These are phyloP conservation scores for Kalaharituber pfeilii DNA, from an alignment of 2,329 filamentous ascomycete species.

Conservation along the genomic window DNA sequence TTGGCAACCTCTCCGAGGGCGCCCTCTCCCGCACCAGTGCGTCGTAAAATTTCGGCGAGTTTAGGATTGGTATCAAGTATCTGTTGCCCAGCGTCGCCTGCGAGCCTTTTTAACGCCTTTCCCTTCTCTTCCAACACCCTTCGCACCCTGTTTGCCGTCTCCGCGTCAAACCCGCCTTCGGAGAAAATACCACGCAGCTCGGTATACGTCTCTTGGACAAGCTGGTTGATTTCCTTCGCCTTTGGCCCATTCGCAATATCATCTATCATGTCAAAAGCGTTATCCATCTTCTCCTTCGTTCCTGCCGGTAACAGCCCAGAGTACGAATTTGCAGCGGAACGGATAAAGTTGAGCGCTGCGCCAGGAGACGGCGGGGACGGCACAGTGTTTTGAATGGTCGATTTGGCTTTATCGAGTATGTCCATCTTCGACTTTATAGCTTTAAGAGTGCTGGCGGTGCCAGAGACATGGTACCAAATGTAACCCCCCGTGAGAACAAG, in stretches of 20 bases:
- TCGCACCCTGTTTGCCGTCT: slow-evolving; percentile 44
- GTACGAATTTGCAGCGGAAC: slow-evolving; percentile 31
- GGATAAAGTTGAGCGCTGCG: background rate
- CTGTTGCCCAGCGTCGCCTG: slow-evolving; percentile 44
- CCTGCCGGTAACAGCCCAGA: slow-evolving; percentile 54
- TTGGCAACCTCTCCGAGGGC: slow-evolving; percentile 51
- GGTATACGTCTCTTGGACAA: slow-evolving; percentile 49
- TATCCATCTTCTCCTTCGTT: slow-evolving; percentile 44
- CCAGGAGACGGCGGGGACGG: background rate
- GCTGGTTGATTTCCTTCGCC: slow-evolving; percentile 49
- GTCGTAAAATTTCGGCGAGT: slow-evolving; percentile 52
- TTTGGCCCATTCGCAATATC: slow-evolving; percentile 39
- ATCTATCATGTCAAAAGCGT: slow-evolving; percentile 53
- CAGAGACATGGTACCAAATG: slow-evolving; percentile 6
- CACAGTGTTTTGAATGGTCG: background rate
- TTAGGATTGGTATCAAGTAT: slow-evolving; percentile 57
- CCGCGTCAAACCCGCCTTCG: slow-evolving; percentile 42
- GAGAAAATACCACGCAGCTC: slow-evolving; percentile 39
- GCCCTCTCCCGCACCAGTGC: slow-evolving; percentile 24
- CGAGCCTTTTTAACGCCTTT: slow-evolving; percentile 42
- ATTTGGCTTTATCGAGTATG: background rate
- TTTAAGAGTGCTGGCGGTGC: slow-evolving; percentile 3
- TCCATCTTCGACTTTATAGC: background rate
- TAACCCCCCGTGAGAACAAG: slow-evolving; percentile 4
- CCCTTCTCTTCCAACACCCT: slow-evolving; percentile 45